Base-by-base conservation (phyloP, 768 basidiomycete genomes). In the Hebeloma cylindrosporum region DNA sequence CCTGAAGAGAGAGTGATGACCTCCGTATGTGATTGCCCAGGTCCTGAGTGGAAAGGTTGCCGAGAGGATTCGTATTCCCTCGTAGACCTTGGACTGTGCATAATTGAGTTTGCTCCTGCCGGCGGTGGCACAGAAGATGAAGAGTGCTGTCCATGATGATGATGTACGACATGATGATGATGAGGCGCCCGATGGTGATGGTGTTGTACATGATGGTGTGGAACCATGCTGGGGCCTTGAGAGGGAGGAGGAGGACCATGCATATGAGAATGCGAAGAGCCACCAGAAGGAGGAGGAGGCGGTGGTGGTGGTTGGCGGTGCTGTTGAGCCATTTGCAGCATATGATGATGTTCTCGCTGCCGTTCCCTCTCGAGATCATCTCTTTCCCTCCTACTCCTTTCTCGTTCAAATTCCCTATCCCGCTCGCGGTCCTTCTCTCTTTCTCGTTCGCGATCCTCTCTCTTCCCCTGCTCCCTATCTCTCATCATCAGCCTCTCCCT, bases 1-100 rank as follows among this genome's bases (percentile, higher is more conserved):
- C 48, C 60, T 5, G 72, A 68, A 27, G 73, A 67, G 9, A 79
- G 60, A 42, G 72, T 79, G 31, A 81, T 76, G 33, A 78, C 64
- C 47, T 81, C 80, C 14, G 77, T 72, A 51, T 76, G 75, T 25
- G 62, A 60, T 38, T 63, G 70, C 2, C 61, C 62, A 26, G 61
- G 41, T 9, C 47, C 50, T 9, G 51, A 25, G 20, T 51, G 56
- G 10, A 60, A 36, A 20, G 49, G 69, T 4, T 70, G 60, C 25
- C 65, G 67, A 31, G 45, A 56, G 27, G 57, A 53, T 13, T 65
- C 69, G 21, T 62, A 71, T 20, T 70, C 72, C 46, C 63, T 50
- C 4, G 43, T 50, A 4, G 54, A 56, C 33, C 60, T 54, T 20
- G 60, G 58, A 51, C 62, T 61, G 32, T 60, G 59, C 6, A 55